Evolutionary conservation across 164 flowering plant genomes (phyloP).

Genomic region (Cinnamomum chago): DNA sequence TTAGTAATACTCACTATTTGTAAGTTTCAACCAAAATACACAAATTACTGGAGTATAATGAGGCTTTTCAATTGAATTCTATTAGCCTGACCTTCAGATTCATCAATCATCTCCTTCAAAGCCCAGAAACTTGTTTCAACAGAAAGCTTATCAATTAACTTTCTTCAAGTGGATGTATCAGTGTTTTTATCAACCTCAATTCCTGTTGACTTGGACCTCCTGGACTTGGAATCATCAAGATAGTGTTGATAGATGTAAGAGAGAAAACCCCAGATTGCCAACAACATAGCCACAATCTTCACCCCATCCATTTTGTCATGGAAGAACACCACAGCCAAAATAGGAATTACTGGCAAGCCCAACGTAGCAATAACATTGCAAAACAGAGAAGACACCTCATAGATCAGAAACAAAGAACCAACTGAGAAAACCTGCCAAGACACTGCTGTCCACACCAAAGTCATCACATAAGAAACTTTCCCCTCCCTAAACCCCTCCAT

Average conservation of each 20-base stretch:
- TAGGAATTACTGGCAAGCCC: constrained; percentile 28
- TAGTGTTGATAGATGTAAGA: constrained; percentile 34
- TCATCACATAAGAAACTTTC: constrained; percentile 27
- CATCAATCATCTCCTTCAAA: no score
- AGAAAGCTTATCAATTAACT: not conserved
- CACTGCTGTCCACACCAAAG: constrained; percentile 28
- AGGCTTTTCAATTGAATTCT: no score
- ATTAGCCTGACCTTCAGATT: no score
- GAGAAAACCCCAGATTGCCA: constrained; percentile 36
- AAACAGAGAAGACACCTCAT: constrained; percentile 34
- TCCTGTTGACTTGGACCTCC: constrained; percentile 1
- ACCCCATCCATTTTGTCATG: constrained; percentile 34
- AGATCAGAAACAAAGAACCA: constrained; percentile 28
- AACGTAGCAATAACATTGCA: constrained; percentile 34
- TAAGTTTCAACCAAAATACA: no score
- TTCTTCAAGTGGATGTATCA: not conserved
- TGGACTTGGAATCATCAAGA: constrained; percentile 22
- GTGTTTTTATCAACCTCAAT: not conserved
- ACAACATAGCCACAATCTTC: constrained; percentile 31
- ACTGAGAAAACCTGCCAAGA: constrained; percentile 30
- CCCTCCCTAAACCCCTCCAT: constrained; percentile 26
- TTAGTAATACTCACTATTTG: no score
- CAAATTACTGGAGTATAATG: no score
- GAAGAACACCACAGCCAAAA: constrained; percentile 31
- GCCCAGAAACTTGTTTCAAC: not conserved